A percentile compares a stretch with the other conserved stretches of the same genome.
Conservation (phyloP, 352 stramenopile species). For the Globisporangium middletonii region DNA sequence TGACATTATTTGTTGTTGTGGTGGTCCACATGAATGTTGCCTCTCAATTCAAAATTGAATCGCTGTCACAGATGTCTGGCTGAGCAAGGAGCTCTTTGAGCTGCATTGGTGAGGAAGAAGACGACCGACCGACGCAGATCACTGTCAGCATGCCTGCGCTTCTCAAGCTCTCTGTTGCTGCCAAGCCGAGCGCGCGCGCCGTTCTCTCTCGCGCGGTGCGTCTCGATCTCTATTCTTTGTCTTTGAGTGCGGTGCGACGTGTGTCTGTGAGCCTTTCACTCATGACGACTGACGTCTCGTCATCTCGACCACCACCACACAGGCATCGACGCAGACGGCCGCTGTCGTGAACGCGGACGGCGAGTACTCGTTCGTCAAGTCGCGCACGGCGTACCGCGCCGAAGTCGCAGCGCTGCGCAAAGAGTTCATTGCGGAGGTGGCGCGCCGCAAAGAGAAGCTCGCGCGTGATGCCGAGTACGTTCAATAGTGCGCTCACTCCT, state of each 20-base stretch:
- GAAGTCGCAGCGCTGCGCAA: conserved; percentile 66
- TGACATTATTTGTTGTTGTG: too few species aligned
- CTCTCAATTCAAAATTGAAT: not conserved
- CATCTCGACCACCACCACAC: not conserved
- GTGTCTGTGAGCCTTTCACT: not conserved
- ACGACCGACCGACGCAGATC: conserved; percentile 2
- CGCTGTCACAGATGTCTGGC: conserved; percentile 1
- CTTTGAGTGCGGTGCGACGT: too few species aligned
- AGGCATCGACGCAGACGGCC: conserved; percentile 10
- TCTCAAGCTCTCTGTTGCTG: conserved; percentile 16
- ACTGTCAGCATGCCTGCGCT: conserved; percentile 27
- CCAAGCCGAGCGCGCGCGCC: conserved; percentile 18
- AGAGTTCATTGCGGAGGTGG: conserved; percentile 70
- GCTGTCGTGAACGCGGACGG: conserved; percentile 20
- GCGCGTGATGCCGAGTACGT: conserved; percentile 80
- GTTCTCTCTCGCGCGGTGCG: conserved; percentile 27
- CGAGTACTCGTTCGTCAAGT: conserved; percentile 71
- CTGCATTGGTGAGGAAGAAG: conserved; percentile 5
- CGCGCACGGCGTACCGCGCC: conserved; percentile 56
- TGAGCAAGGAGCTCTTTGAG: not conserved
- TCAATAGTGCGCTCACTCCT: not conserved
- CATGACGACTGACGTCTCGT: not conserved
- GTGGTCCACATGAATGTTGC: not conserved
- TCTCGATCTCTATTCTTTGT: not conserved
- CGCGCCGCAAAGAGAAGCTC: conserved; percentile 66